Percentiles rank a stretch among this genome's conserved stretches.
Evolutionary conservation across 768 basidiomycete species (phyloP).

Genomic region (Suillus lakei): DNA sequence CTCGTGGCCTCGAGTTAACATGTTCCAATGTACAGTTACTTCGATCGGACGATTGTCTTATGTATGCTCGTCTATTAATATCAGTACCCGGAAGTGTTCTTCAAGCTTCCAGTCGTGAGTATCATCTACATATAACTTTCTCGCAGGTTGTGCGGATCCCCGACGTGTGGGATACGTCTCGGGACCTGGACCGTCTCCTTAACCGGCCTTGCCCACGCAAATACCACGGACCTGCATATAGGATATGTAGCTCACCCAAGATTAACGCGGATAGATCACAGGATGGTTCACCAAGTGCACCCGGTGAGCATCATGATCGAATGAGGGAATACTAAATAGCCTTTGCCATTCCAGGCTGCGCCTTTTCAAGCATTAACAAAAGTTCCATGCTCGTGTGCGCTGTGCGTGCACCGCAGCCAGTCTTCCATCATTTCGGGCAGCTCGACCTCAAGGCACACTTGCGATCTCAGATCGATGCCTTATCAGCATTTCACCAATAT

Average conservation of each 20-base stretch:
- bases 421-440: slow-evolving; percentile 23
- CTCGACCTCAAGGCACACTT: slow-evolving; percentile 24
- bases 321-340: slow-evolving; percentile 19
- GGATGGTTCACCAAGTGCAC: slow-evolving; percentile 7
- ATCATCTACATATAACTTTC: background rate
- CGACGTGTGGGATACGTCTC: slow-evolving; percentile 7
- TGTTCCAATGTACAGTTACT: background rate
- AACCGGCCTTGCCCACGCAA: background rate
- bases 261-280: slow-evolving; percentile 10
- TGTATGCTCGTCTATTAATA: background rate
- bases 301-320: slow-evolving; percentile 14
- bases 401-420: slow-evolving; percentile 14
- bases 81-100: background rate
- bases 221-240: background rate
- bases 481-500: slow-evolving; percentile 36
- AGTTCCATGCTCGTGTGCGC: slow-evolving; percentile 24
- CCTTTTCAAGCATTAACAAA: slow-evolving; percentile 33
- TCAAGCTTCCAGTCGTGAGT: background rate
- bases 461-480: slow-evolving; percentile 34
- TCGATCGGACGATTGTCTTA: background rate
- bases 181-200: background rate
- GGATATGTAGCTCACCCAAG: slow-evolving; percentile 9
- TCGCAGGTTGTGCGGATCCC: background rate
- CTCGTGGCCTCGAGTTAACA: background rate
- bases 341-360: slow-evolving; percentile 17